These are phyloP conservation scores for Lycium ferocissimum DNA, from an alignment of 257 asterid genomes.

Conservation along the genomic window DNA sequence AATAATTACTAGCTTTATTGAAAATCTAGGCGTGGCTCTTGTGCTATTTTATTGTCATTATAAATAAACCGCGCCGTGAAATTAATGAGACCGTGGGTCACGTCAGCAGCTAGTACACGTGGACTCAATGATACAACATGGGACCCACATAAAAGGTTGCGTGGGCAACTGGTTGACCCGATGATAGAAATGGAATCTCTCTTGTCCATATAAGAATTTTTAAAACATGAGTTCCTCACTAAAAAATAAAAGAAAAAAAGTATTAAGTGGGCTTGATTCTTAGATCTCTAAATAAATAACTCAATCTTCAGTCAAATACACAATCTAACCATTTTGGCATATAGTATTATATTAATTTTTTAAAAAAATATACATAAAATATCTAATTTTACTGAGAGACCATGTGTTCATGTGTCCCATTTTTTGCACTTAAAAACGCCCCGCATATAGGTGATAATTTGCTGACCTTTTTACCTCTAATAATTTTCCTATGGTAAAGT, in stretches of 20 bases:
- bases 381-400: too few relatives aligned
- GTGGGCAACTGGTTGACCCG: constrained; percentile 33
- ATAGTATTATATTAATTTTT: too few relatives aligned
- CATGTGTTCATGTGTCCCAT: too few relatives aligned
- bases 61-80: constrained; percentile 40
- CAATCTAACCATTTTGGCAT: too few relatives aligned
- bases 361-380: too few relatives aligned
- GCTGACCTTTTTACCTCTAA: neutral
- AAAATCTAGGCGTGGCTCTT: constrained; percentile 56
- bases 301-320: too few relatives aligned
- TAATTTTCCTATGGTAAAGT: neutral
- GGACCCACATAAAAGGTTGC: neutral
- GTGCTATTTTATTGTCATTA: constrained; percentile 50
- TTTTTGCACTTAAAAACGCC: too few relatives aligned
- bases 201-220: neutral
- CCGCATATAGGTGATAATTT: neutral
- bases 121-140: constrained; percentile 24
- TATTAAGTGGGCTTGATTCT: too few relatives aligned
- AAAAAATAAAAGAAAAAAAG: too few relatives aligned
- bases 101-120: constrained; percentile 56
- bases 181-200: neutral
- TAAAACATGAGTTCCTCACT: too few relatives aligned
- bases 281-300: too few relatives aligned
- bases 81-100: constrained; percentile 46
- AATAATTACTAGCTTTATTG: constrained; percentile 39